Base-by-base conservation (phyloP, 495 filamentous ascomycete genomes). In the Hypomontagnella monticulosa region DNA sequence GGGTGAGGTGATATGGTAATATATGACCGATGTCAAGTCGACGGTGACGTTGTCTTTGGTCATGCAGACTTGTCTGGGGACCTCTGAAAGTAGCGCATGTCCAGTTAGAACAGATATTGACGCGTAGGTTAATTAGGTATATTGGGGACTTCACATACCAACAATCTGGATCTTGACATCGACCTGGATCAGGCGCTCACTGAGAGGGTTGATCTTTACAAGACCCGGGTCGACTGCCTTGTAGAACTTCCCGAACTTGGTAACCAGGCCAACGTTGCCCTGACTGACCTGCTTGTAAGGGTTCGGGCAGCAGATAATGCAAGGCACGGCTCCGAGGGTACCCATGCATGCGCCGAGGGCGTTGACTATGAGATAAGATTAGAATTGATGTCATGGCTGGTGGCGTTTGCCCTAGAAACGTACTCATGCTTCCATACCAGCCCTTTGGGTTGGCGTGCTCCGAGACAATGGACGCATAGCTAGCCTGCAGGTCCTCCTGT, bases 151-250 rank as follows among this genome's bases (percentile, higher is more conserved):
- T 19, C 42, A 81, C 85, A 57, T 83, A 87, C 84, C 88, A 75
- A 93, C 93, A 69, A 97, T 96, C 79, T 99, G 95, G 70, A 98
- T 97, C 87, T 97, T 98, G 76, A 99, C 95, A 75, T 99, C 95
- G 66, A 99, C 91, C 63, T 94, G 90, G 66, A 89, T 90, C 19
- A 99, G 84, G 43, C 82, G 85, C 81, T 99, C 95, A 67, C 88
- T 92, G 46, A 98, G 87, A n/a, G 93, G 93, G 81, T 99, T 99
- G 80, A 99, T 87, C 83, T 96, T 97, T 74, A 97, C 93, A 27
- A 99, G 87, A 76, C 95, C 95, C 19, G 95, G 95, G 78, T 99
- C 95, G 55, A 99, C 95, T 20, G 95, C 91, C 68, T 93, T 91
- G 76, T 96, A 92, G 81, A 99, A 98, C 72, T 92, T 91, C 74